Conservation (phyloP, 129 eudicot genomes). For the Chrysanthemum seticuspe region DNA sequence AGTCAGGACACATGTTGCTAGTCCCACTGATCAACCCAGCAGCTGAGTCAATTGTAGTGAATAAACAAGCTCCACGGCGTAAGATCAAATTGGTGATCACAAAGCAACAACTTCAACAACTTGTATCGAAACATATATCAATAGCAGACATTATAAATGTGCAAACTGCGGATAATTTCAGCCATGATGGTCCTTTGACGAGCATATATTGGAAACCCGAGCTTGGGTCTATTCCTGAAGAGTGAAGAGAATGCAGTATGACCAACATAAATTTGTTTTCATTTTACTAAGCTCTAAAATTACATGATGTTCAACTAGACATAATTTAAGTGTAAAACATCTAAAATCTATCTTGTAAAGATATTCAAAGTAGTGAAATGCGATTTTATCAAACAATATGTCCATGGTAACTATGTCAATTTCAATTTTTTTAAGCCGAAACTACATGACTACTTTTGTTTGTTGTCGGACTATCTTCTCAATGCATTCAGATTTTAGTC, state of each 20-base stretch:
- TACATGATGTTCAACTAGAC: too few species aligned
- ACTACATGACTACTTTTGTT: too few species aligned
- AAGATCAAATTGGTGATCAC: slow-evolving; percentile 8
- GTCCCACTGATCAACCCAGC: neutral
- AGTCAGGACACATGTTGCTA: neutral
- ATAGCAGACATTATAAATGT: neutral
- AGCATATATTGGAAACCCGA: neutral
- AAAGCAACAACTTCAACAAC: slow-evolving; percentile 7
- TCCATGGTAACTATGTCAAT: too few species aligned
- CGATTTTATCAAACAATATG: too few species aligned
- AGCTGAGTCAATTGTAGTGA: neutral
- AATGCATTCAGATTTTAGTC: too few species aligned
- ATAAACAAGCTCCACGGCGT: neutral
- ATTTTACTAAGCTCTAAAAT: neutral
- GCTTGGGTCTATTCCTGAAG: slow-evolving; percentile 10
- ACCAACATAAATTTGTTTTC: neutral
- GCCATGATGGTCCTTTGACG: neutral
- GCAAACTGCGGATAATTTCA: neutral
- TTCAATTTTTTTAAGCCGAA: too few species aligned
- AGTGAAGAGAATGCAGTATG: neutral
- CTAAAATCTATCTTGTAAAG: too few species aligned
- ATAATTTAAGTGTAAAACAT: too few species aligned
- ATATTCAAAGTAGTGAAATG: too few species aligned
- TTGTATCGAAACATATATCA: neutral
- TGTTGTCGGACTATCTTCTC: too few species aligned